These are phyloP conservation scores for Aspergillus sp. DNA, from an alignment of 2,329 filamentous ascomycete genomes.

Conservation along the genomic window DNA sequence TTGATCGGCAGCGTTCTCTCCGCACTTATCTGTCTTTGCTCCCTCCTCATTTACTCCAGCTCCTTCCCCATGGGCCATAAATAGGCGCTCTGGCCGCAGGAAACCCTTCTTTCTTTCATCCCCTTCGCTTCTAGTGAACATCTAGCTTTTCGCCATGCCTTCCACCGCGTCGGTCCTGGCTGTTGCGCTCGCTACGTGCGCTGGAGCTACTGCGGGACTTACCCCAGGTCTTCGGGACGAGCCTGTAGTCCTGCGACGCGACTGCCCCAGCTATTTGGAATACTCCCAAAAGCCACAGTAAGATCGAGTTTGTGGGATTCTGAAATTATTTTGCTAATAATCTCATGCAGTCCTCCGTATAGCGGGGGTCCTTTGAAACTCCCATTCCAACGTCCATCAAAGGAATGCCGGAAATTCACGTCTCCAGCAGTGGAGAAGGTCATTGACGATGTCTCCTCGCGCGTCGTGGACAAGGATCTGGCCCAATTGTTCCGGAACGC, in stretches of 20 bases:
- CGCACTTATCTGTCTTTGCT: not conserved
- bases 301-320: conserved; percentile 13
- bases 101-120: not conserved
- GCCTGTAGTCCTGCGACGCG: conserved; percentile 26
- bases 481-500: conserved; percentile 91
- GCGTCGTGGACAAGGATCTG: conserved; percentile 75
- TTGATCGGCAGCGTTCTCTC: not conserved
- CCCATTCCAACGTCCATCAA: conserved; percentile 75
- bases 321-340: not conserved
- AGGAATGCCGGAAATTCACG: conserved; percentile 77
- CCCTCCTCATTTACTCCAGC: no score
- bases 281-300: conserved; percentile 55
- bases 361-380: conserved; percentile 70
- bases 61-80: not conserved
- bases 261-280: conserved; percentile 57
- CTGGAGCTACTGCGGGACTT: conserved; percentile 3
- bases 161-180: conserved; percentile 6
- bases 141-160: no score
- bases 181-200: conserved; percentile 7
- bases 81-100: not conserved
- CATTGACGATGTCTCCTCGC: conserved; percentile 69
- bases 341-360: conserved; percentile 54
- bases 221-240: conserved; percentile 14
- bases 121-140: conserved; percentile 1
- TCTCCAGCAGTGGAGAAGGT: conserved; percentile 81